Evolutionary conservation across 768 basidiomycete species (phyloP).

Genomic region (Suillus subluteus): DNA sequence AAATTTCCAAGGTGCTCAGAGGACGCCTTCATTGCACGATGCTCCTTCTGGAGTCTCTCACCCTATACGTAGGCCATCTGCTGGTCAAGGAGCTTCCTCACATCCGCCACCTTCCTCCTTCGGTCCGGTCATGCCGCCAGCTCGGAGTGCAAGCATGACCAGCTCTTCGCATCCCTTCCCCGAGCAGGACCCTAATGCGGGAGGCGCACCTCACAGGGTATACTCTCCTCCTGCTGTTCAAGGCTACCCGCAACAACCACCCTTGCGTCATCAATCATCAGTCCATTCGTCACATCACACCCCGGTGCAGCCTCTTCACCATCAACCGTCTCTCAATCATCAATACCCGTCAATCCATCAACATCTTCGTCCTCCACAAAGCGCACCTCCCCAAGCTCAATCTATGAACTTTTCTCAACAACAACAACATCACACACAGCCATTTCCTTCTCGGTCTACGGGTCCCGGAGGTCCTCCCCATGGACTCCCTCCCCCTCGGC

Average conservation of each 20-base stretch:
- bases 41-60: conserved; percentile 20
- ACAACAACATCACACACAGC: conserved; percentile 17
- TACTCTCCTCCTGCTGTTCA: conserved; percentile 22
- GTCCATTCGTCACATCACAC: conserved; percentile 30
- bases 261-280: conserved; percentile 26
- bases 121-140: conserved; percentile 39
- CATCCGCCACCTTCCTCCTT: conserved; percentile 37
- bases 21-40: conserved; percentile 24
- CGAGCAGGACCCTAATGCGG: conserved; percentile 25
- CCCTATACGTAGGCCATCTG: conserved; percentile 30
- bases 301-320: conserved; percentile 33
- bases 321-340: conserved; percentile 25
- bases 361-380: conserved; percentile 13
- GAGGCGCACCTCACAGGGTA: conserved; percentile 21
- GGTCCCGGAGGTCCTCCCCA: conserved; percentile 19
- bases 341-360: conserved; percentile 19
- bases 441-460: conserved; percentile 16
- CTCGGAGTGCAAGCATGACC: conserved; percentile 40
- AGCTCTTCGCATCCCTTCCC: conserved; percentile 28
- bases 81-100: conserved; percentile 14
- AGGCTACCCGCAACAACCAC: conserved; percentile 15
- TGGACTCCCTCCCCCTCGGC: conserved; percentile 38
- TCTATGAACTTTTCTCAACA: conserved; percentile 23
- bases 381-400: conserved; percentile 22
- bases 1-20: conserved; percentile 17